Conservation (phyloP, 441 rosid species). For the Adansonia rubrostipa region DNA sequence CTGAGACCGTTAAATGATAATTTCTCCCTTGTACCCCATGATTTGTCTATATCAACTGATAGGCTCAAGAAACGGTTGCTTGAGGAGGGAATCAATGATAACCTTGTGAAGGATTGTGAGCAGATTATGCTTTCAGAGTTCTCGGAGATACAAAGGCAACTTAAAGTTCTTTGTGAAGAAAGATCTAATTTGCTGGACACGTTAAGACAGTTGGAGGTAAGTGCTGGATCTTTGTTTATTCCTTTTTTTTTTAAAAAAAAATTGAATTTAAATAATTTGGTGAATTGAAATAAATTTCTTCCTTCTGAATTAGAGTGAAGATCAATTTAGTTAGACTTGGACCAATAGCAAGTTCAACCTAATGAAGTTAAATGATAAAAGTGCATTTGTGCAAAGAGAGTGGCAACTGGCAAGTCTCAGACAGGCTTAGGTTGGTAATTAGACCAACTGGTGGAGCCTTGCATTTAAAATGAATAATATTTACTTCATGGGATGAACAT, state of each 20-base stretch:
- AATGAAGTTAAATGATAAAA: not conserved
- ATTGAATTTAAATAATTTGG: not conserved
- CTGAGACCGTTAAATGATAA: slow-evolving; percentile 60
- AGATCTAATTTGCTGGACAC: slow-evolving; percentile 71
- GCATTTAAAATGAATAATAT: slow-evolving; percentile 10
- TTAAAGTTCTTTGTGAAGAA: slow-evolving; percentile 70
- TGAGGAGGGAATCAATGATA: slow-evolving; percentile 70
- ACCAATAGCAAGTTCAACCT: slow-evolving; percentile 1
- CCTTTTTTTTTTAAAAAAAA: slow-evolving; percentile 14
- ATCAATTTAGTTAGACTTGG: slow-evolving; percentile 3
- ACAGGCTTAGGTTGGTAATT: slow-evolving; percentile 11
- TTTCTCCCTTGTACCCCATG: slow-evolving; percentile 56
- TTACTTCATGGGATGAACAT: slow-evolving; percentile 5
- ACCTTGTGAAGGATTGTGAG: slow-evolving; percentile 80
- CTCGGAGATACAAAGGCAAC: slow-evolving; percentile 64
- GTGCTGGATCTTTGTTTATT: slow-evolving; percentile 23
- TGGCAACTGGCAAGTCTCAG: not conserved
- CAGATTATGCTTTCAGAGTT: slow-evolving; percentile 89
- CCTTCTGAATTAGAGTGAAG: slow-evolving; percentile 9
- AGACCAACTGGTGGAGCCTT: slow-evolving; percentile 1
- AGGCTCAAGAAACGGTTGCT: slow-evolving; percentile 63
- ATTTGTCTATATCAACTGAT: slow-evolving; percentile 72
- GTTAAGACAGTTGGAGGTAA: slow-evolving; percentile 84
- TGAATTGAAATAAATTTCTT: not conserved
- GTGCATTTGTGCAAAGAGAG: not conserved